These are phyloP conservation scores for Corinectria fuckeliana DNA, from an alignment of 2,329 filamentous ascomycete genomes.

Conservation along the genomic window DNA sequence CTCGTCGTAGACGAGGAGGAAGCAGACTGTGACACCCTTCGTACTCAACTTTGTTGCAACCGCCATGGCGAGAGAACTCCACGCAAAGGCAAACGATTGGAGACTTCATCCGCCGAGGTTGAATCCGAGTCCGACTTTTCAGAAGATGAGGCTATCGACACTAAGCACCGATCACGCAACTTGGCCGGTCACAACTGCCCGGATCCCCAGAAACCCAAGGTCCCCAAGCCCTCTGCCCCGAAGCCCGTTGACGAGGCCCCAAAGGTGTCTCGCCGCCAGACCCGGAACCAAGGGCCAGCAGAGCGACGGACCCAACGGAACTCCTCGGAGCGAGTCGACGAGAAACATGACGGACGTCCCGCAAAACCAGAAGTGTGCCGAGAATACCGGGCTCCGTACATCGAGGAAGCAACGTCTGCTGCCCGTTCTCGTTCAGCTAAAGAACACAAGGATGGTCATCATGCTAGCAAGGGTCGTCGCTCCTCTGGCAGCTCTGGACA, in stretches of 20 bases:
- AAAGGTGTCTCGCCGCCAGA: constrained; percentile 27
- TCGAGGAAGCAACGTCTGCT: constrained; percentile 34
- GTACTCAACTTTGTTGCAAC: constrained; percentile 1
- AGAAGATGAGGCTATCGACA: not conserved
- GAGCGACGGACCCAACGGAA: constrained; percentile 39
- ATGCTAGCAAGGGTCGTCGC: constrained; percentile 9
- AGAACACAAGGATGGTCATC: not conserved
- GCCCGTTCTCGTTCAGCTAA: constrained; percentile 1
- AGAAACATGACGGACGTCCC: constrained; percentile 12
- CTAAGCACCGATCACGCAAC: not conserved
- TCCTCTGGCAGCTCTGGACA: constrained; percentile 8
- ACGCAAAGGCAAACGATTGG: not conserved
- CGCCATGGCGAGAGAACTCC: not conserved
- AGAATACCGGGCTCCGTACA: constrained; percentile 37
- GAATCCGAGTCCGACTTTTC: not conserved
- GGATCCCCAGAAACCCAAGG: not conserved
- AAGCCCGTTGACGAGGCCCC: constrained; percentile 11
- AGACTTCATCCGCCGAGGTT: not conserved
- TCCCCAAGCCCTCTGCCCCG: not conserved
- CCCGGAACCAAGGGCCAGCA: constrained; percentile 35
- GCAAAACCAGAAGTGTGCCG: not conserved
- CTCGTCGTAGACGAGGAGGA: not conserved
- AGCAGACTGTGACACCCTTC: constrained; percentile 9
- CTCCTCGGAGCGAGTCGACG: constrained; percentile 25
- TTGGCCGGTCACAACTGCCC: not conserved